Conservation (phyloP, 345 rosid species). For the Salix suchowensis region DNA sequence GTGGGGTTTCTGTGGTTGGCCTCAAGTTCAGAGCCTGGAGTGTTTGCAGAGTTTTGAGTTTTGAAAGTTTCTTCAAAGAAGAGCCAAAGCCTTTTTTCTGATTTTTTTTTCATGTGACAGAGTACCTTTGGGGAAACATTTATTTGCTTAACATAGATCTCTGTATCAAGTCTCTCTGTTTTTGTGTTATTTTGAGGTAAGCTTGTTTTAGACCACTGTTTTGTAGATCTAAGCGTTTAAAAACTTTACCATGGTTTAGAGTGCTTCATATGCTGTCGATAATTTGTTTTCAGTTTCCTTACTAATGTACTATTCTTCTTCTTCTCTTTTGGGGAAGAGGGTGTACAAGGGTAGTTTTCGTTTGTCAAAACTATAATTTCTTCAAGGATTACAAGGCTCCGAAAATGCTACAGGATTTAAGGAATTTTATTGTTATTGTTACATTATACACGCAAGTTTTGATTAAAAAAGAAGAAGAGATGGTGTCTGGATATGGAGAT, state of each 20-base stretch:
- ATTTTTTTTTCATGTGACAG: not conserved
- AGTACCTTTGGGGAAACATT: not conserved
- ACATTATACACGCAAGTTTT: too few relatives aligned
- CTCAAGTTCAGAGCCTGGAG: not conserved
- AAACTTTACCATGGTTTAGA: not conserved
- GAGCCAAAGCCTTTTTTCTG: not conserved
- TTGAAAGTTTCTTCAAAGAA: not conserved
- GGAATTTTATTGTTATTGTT: not conserved
- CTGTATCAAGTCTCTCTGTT: not conserved
- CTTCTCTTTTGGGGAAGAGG: not conserved
- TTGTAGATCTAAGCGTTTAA: constrained; percentile 11
- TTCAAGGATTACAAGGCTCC: not conserved
- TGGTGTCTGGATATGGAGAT: too few relatives aligned
- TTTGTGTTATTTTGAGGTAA: not conserved
- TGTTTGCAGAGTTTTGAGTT: not conserved
- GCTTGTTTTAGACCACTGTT: not conserved
- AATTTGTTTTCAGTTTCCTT: not conserved
- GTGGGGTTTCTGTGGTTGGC: not conserved
- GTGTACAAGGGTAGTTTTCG: not conserved
- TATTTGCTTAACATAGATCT: constrained; percentile 1
- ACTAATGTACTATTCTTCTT: not conserved
- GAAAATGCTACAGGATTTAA: not conserved
- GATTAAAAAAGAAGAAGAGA: too few relatives aligned
- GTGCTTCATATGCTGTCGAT: not conserved
- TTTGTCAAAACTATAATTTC: not conserved